These are phyloP conservation scores for Talaromyces sp. DNA, from an alignment of 2,329 filamentous ascomycete genomes.

Conservation along the genomic window DNA sequence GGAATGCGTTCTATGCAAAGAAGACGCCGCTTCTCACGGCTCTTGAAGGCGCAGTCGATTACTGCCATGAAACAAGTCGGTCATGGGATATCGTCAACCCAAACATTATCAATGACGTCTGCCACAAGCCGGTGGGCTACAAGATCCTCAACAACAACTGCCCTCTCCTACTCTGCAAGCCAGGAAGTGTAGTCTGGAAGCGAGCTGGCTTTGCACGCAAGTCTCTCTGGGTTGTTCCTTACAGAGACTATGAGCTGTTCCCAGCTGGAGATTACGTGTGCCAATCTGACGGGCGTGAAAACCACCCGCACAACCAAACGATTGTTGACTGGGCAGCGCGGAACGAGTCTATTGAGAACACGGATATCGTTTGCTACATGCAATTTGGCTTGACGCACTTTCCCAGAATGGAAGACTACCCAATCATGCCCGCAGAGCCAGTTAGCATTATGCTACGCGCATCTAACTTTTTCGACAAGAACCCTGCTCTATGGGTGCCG, in stretches of 20 bases:
- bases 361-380: conserved; percentile 52
- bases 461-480: conserved; percentile 54
- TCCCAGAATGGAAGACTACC: conserved; percentile 47
- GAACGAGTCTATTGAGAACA: conserved; percentile 50
- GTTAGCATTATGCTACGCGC: conserved; percentile 53
- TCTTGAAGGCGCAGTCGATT: conserved; percentile 65
- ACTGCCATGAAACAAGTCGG: conserved; percentile 70
- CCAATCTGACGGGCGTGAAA: conserved; percentile 44
- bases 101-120: conserved; percentile 74
- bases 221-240: conserved; percentile 65
- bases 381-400: conserved; percentile 56
- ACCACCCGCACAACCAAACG: conserved; percentile 34
- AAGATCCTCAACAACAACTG: conserved; percentile 87
- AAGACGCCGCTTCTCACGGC: conserved; percentile 73
- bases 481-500: conserved; percentile 55
- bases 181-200: conserved; percentile 79
- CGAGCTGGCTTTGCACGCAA: conserved; percentile 81
- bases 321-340: conserved; percentile 31
- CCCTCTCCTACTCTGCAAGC: conserved; percentile 69
- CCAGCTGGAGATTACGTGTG: conserved; percentile 57
- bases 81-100: conserved; percentile 91
- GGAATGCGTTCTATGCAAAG: conserved; percentile 83
- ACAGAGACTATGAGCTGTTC: conserved; percentile 54
- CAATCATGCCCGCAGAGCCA: conserved; percentile 54
- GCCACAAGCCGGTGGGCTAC: conserved; percentile 76